These are phyloP conservation scores for Sclerotinia trifoliorum DNA, from an alignment of 2,329 filamentous ascomycete genomes.

Conservation along the genomic window DNA sequence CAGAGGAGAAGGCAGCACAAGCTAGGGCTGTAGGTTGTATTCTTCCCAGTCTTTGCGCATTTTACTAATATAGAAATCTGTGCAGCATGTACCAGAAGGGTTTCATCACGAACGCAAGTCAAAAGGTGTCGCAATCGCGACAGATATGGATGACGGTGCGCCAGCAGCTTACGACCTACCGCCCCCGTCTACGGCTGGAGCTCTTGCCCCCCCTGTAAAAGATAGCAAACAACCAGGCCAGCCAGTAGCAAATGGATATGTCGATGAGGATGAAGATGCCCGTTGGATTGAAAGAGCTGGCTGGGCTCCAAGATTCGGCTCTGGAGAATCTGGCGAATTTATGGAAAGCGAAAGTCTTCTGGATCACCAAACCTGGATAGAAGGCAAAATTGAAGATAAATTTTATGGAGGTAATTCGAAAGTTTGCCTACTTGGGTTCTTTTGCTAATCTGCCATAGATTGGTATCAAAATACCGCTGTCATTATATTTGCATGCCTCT, in stretches of 20 bases:
- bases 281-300: slow-evolving; percentile 63
- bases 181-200: slow-evolving; percentile 67
- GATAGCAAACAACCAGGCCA: slow-evolving; percentile 47
- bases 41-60: not conserved
- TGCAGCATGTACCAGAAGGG: slow-evolving; percentile 60
- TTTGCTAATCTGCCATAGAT: slow-evolving; percentile 52
- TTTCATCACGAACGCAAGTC: slow-evolving; percentile 61
- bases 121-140: slow-evolving; percentile 69
- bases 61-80: slow-evolving; percentile 21
- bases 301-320: slow-evolving; percentile 85
- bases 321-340: slow-evolving; percentile 51
- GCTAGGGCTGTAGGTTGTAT: slow-evolving; percentile 65
- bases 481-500: slow-evolving; percentile 87
- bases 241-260: slow-evolving; percentile 46
- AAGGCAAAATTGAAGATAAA: slow-evolving; percentile 79
- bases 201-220: slow-evolving; percentile 51
- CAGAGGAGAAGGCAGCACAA: slow-evolving; percentile 81
- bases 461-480: slow-evolving; percentile 98
- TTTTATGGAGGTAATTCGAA: slow-evolving; percentile 73
- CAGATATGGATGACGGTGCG: slow-evolving; percentile 73
- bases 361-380: slow-evolving; percentile 86
- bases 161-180: slow-evolving; percentile 75
- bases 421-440: not conserved
- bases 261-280: slow-evolving; percentile 53
- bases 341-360: slow-evolving; percentile 65